Conservation (phyloP, 2,329 filamentous ascomycete genomes). For the Penicillium sp. region DNA sequence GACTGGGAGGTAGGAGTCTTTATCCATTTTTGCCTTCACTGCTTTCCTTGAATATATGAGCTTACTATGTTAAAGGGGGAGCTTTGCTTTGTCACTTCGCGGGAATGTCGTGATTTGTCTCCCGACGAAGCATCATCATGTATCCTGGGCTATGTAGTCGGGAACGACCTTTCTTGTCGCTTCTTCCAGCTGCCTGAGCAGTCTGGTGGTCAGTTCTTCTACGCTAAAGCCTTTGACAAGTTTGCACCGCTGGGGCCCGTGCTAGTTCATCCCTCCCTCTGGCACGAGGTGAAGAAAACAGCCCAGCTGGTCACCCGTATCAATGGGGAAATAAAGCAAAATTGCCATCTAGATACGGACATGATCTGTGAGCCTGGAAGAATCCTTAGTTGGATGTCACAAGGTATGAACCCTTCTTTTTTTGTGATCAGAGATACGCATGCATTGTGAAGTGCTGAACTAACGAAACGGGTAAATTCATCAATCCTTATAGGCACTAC, state of each 20-base stretch:
- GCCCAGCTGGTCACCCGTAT: slow-evolving; percentile 37
- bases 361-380: slow-evolving; percentile 50
- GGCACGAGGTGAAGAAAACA: neutral
- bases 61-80: slow-evolving; percentile 7
- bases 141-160: slow-evolving; percentile 18
- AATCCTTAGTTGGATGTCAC: slow-evolving; percentile 48
- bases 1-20: slow-evolving; percentile 10
- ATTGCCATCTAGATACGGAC: slow-evolving; percentile 44
- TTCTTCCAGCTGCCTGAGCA: slow-evolving; percentile 29
- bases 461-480: too few species aligned
- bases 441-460: too few species aligned
- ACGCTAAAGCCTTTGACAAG: slow-evolving; percentile 49
- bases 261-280: slow-evolving; percentile 35
- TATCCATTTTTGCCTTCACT: neutral
- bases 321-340: slow-evolving; percentile 49
- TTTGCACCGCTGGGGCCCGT: slow-evolving; percentile 50
- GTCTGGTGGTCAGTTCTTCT: slow-evolving; percentile 37
- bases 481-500: slow-evolving; percentile 41
- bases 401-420: slow-evolving; percentile 14
- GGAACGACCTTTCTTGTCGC: slow-evolving; percentile 33
- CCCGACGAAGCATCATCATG: slow-evolving; percentile 8
- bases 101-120: slow-evolving; percentile 6
- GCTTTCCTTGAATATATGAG: neutral
- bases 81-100: slow-evolving; percentile 11
- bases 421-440: neutral